Base-by-base conservation (phyloP, 495 filamentous ascomycete genomes). In the Amniculicola lignicola region DNA sequence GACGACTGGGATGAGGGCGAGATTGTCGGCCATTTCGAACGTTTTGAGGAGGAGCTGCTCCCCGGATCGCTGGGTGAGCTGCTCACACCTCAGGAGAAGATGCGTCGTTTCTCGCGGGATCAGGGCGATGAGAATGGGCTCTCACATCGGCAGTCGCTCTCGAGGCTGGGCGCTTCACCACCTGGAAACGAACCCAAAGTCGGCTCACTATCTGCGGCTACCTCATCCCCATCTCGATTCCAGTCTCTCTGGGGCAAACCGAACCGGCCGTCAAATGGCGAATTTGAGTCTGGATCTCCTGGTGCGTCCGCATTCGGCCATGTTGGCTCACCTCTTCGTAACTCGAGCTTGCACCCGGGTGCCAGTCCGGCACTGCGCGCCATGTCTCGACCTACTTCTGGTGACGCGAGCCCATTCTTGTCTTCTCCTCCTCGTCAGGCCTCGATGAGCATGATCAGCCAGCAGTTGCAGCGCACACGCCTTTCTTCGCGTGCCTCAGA, bases 301-400 rank as follows among this genome's bases (percentile, higher is more conserved):
- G 47, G 70, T 7, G 60, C 57, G 28, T 83, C 84, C 11, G 82
- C 80, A 1, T 86, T 95, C 64, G 86, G 89, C 27, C 90, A 95
- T 59, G 86, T 97, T 44, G 93, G 94, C 19, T 97, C 94, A 33
- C 93, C 93, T 21, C 79, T 98, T 7, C 89, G 93, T 38, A 94
- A 96, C 69, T 93, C 92, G 9, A 79, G 79, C 2, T 70, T 88
- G 12, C 59, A 66, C 54, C 66, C 73, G 66, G 79, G 76, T 60
- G 82, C 72, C 43, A 91, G 83, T 65, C 87, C 88, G 15, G 82
- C 83, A 35, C 72, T 86, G 16, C 80, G 82, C 40, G 75, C 83
- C 29, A 75, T 82, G 31, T 75, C 78, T 35, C 67, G 70, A 22
- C 65, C 67, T 15, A 51, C 66, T 23, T 75, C 75, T 35, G 80